Evolutionary conservation across 768 basidiomycete genomes (phyloP).

Genomic region (Tulasnella sp.): DNA sequence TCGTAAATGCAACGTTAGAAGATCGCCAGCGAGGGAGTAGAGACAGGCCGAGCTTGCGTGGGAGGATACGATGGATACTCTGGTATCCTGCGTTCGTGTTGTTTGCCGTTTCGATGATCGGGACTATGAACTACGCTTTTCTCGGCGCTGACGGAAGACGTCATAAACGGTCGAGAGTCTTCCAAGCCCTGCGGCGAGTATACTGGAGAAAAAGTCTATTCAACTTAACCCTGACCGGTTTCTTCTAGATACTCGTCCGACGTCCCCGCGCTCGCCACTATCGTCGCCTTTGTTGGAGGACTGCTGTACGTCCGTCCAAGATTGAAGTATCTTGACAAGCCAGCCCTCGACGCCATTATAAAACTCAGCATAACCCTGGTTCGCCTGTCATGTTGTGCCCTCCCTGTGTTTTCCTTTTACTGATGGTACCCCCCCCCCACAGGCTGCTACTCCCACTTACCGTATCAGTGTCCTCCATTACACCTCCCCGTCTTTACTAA

Average conservation of each 20-base stretch:
- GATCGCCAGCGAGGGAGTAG: not conserved
- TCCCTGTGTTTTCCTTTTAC: not conserved
- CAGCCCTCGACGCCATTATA: not conserved
- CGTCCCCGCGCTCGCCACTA: not conserved
- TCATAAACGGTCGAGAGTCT: not conserved
- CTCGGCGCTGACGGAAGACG: too few species aligned
- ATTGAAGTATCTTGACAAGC: not conserved
- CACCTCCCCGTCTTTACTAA: not conserved
- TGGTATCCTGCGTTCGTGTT: not conserved
- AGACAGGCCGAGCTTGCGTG: not conserved
- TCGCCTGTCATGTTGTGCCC: not conserved
- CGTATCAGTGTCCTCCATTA: not conserved
- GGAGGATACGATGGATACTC: not conserved
- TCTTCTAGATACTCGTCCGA: not conserved
- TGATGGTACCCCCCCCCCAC: not conserved
- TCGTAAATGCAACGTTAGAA: constrained; percentile 19
- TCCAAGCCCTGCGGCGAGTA: not conserved
- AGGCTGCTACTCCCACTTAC: constrained; percentile 10
- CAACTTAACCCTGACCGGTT: not conserved
- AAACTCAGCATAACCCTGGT: not conserved
- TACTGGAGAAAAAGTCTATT: too few species aligned
- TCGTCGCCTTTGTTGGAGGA: not conserved
- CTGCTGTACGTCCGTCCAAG: not conserved
- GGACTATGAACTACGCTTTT: not conserved
- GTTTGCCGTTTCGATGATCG: not conserved